phyloP scores from a whole-genome alignment of 2,329 filamentous ascomycete species.

The Aureobasidium sp. region DNA sequence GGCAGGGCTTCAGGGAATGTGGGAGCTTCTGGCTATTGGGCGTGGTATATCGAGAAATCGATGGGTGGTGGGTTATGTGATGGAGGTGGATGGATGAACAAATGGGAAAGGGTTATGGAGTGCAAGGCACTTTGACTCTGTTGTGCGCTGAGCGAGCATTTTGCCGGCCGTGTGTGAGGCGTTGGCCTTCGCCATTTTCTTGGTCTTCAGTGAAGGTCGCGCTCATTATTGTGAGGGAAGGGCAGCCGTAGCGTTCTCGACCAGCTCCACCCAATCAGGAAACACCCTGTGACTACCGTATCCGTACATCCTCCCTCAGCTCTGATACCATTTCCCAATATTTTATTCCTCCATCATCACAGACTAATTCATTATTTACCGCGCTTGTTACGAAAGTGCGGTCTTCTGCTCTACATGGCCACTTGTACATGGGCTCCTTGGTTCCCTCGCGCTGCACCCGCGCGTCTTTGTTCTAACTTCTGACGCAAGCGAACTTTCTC shows the following conservation, averaged over 20 bases:
- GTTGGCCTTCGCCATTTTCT: constrained; percentile 3
- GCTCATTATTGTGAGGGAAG: neutral
- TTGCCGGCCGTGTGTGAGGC: constrained; percentile 8
- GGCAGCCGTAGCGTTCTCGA: neutral
- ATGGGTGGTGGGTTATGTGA: neutral
- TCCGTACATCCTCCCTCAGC: neutral
- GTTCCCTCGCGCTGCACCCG: neutral
- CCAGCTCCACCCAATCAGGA: neutral
- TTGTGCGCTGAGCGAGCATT: constrained; percentile 8
- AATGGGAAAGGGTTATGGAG: neutral
- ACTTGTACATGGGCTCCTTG: neutral
- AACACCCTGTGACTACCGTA: neutral
- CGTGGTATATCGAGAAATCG: constrained; percentile 12
- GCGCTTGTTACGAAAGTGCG: neutral
- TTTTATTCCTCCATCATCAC: neutral
- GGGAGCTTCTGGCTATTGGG: constrained; percentile 18
- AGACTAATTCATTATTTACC: too few species aligned
- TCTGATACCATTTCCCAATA: neutral
- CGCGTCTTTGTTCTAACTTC: constrained; percentile 9
- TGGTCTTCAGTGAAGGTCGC: neutral
- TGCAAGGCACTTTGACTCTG: constrained; percentile 8
- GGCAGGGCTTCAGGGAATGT: neutral
- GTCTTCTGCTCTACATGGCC: neutral
- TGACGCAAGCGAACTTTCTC: constrained; percentile 11
- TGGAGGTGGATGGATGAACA: constrained; percentile 7